Evolutionary conservation across 1,139 yeast genomes (phyloP), one percentile per base, ranked within the genome.

Genomic region (Hanseniaspora uvarum): DNA sequence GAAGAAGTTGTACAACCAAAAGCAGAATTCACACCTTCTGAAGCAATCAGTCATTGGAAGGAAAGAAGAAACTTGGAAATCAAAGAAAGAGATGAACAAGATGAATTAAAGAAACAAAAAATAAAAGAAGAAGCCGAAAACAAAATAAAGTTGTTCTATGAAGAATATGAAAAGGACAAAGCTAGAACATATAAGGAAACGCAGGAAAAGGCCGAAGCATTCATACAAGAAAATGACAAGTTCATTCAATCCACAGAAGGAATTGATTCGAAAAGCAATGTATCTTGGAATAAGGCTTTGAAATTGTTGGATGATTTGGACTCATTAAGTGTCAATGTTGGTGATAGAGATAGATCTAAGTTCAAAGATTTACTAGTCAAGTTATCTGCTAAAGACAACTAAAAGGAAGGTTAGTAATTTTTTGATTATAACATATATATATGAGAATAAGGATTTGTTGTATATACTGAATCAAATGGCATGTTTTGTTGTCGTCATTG

Each of bases 61-160:
- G 83, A 81, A 62, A 83, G 92, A 62, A 80, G 92, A 64, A 86
- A 81, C 54, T 74, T 83, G 58, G 96, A 89, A 66, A 83, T 94
- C 59, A 75, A 77, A 56, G 80, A 86, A 65, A 80, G 95, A 66
- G 98, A 94, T 65, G 81, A 78, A 60, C 79, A 79, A 59, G 83
- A 86, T 61, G 72, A 72, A 19, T 73, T 78, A 60, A 86, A 80
- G 66, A 80, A 85, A 66, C 73, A 74, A 46, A 89, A 83, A 58
- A 76, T 87, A 57, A 76, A 83, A 55, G 76, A 78, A 50, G 82
- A 83, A 59, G 98, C 98, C n/a, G 79, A 81, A 63, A 80, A 81
- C 65, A 82, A 92, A 54, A 81, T 89, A 63, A 96, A 92, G 67
- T 96, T 86, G 61, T 92, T 92, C 70, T 94, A 94, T 70, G 96